Evolutionary conservation across 345 rosid genomes (phyloP).

Genomic region (Nasturtium officinale): DNA sequence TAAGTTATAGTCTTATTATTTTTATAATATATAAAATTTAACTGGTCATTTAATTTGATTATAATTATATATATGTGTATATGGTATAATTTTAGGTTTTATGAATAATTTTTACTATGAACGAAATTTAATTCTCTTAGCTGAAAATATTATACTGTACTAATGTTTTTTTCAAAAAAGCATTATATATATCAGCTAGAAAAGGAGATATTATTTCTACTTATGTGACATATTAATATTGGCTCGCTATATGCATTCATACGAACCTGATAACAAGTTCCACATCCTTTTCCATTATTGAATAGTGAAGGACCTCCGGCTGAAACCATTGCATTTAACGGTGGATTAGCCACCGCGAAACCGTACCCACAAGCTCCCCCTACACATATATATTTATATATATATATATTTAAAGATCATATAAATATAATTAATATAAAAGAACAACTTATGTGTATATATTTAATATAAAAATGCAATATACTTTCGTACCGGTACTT

Average conservation of each 20-base stretch:
- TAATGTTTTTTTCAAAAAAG: neutral
- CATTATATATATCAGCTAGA: neutral
- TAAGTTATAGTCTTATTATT: neutral
- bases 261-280: constrained; percentile 69
- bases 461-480: too few relatives aligned
- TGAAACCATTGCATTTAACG: constrained; percentile 52
- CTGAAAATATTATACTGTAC: neutral
- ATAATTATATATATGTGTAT: neutral
- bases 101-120: neutral
- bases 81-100: neutral
- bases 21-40: neutral
- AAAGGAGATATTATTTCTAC: too few relatives aligned
- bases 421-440: too few relatives aligned
- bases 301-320: constrained; percentile 63
- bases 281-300: constrained; percentile 67
- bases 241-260: neutral
- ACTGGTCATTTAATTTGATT: neutral
- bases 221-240: too few relatives aligned
- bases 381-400: neutral
- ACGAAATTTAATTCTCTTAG: neutral
- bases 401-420: too few relatives aligned
- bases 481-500: constrained; percentile 56
- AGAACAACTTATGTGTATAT: too few relatives aligned
- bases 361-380: constrained; percentile 82
- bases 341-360: constrained; percentile 45